Percentiles rank a stretch among this genome's conserved stretches.
Conservation (phyloP, 176 grass and related monocot genomes). For the Aegilops bicornis region DNA sequence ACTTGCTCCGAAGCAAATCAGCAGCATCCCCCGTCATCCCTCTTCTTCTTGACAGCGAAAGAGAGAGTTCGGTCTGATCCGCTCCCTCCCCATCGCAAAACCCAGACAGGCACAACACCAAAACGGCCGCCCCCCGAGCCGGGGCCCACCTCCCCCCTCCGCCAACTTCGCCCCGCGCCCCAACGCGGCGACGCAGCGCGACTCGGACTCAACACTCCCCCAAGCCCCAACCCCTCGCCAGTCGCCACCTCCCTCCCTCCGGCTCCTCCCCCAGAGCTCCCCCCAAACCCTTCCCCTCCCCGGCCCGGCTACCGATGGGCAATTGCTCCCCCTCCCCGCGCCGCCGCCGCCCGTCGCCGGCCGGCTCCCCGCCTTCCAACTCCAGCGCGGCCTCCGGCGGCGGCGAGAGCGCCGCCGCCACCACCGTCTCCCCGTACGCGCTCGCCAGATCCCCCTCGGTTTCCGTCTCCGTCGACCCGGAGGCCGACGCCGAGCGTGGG, state of each 20-base stretch:
- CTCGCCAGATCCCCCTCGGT: constrained; percentile 49
- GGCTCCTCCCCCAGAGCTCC: constrained; percentile 3
- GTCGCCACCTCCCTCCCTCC: background rate
- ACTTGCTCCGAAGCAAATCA: constrained; percentile 30
- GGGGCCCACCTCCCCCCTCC: constrained; percentile 22
- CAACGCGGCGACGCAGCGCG: background rate
- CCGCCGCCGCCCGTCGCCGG: constrained; percentile 29
- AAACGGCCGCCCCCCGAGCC: constrained; percentile 26
- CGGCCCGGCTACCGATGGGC: constrained; percentile 27
- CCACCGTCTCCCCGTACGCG: constrained; percentile 37
- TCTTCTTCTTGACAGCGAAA: background rate
- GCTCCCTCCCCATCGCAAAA: background rate
- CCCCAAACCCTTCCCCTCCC: constrained; percentile 6
- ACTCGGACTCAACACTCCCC: background rate
- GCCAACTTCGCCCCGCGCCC: constrained; percentile 39
- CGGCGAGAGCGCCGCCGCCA: background rate
- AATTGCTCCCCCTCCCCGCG: constrained; percentile 62
- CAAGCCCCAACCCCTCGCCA: background rate
- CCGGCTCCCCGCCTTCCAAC: constrained; percentile 25
- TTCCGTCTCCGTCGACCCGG: constrained; percentile 3
- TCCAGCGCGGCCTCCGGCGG: background rate
- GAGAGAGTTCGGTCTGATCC: background rate
- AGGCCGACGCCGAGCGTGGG: background rate
- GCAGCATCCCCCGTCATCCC: background rate
- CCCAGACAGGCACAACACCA: constrained; percentile 8